Evolutionary conservation across 2,329 filamentous ascomycete species (phyloP), one percentile per base, ranked within the genome.

Genomic region (Exophiala sp.): DNA sequence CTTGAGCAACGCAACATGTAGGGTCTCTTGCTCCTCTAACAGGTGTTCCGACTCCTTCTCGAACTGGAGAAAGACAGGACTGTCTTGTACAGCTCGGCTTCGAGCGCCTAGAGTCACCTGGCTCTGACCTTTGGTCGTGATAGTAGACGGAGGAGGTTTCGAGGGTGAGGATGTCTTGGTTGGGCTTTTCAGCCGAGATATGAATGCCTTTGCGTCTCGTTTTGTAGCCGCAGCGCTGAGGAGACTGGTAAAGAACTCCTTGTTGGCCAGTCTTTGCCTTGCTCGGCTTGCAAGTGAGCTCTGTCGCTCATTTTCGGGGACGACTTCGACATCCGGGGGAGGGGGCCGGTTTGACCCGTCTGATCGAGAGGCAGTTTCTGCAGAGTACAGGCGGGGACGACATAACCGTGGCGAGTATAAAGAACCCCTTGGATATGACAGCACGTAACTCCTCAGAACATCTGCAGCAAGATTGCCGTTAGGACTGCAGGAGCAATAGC

Each of bases 171-270:
- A 43, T 8, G 54, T 63, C 56, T 52, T 64, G 59, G 52, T 43
- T 58, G 62, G 50, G 61, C 63, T 66, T 65, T 81, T 83, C 66
- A 96, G 95, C 54, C 88, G 90, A 60, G 93, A 85, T 13, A 98
- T 77, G 64, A 96, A 98, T 30, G 87, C 83, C 68, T 86, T 90
- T 41, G 90, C 89, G 71, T 98, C 93, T 61, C 93, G 82, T 68
- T 90, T 95, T 0, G 91, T 96, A 4, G 90, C 86, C 9, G 89
- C 88, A 14, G 90, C 88, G 62, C 87, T 88, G 24, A 98, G 75
- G 2, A 97, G 80, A 13, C 88, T 90, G 24, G 94, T 77, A 61
- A 95, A 83, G 62, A 95, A 85, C 64, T 95, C 88, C 84, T 89
- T 68, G 56, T 73, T 70, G 22, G 70, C 64, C 54, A 69, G 57